Evolutionary conservation across 768 basidiomycete genomes (phyloP), one percentile per base, ranked within the genome.

Genomic region (Pleurotus platypus): DNA sequence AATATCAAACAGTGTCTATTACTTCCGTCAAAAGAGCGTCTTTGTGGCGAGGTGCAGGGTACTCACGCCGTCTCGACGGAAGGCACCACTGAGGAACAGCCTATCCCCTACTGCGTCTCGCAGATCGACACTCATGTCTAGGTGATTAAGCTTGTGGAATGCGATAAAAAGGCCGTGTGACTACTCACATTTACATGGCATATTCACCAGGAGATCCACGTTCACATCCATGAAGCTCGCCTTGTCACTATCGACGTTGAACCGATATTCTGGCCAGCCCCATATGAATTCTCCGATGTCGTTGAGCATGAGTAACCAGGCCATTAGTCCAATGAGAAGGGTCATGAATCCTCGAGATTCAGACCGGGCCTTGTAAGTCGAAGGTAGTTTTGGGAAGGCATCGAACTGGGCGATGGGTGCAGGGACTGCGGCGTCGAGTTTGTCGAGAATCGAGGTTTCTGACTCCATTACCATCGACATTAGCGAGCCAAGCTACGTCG

Each of bases 41-140:
- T 7, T 49, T 5, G 22, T 20, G 42, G 35, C 22, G 13, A 12
- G 35, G 12, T 18, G 13, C 13, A 39, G 49, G 48, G 18, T 16
- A 75, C 82, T 59, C 66, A 92, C 90, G 39, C 94, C 93, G 64
- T 99, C 95, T 55, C 93, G 84, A 57, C 78, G 84, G 66, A 98
- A 84, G 22, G 84, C 85, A 59, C 75, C 74, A 64, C 84, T 94
- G 58, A 98, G 80, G 68, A 87, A 90, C 30, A 99, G 66, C 42
- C 96, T 78, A 69, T 99, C 96, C 2, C 96, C 96, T n/a, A 97
- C 80, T 0, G 90, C 90, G 68, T 99, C 96, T 57, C 94, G 78
- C 59, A 99, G 68, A 67, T 98, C 96, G 22, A 98, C 89, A 49
- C 84, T 87, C 50, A 98, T 75, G 67, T 80, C 95, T 98, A 61